These are phyloP conservation scores for Dalbergia cultrata DNA, from an alignment of 306 rosid genomes.

Conservation along the genomic window DNA sequence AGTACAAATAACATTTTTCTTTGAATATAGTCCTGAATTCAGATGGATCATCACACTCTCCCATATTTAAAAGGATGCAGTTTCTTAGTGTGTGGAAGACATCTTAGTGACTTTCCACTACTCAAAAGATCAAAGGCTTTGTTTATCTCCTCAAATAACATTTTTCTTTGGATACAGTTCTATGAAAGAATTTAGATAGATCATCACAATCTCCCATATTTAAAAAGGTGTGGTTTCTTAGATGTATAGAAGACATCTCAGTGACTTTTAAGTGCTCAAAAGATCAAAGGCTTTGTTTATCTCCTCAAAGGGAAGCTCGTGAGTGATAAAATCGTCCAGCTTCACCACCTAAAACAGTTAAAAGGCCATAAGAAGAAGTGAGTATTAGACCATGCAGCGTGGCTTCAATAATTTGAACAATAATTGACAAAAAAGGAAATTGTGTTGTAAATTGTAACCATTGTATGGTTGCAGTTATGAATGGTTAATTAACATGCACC, in stretches of 20 bases:
- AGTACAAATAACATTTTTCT: too few relatives aligned
- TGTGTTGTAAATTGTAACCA: too few relatives aligned
- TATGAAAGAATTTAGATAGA: background rate
- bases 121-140: too few relatives aligned
- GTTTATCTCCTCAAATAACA: too few relatives aligned
- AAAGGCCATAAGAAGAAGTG: slow-evolving; percentile 24
- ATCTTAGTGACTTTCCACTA: too few relatives aligned
- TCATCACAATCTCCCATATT: background rate
- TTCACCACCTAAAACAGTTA: background rate
- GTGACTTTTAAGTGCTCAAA: slow-evolving; percentile 29
- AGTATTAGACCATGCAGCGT: background rate
- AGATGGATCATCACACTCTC: too few relatives aligned
- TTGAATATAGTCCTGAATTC: too few relatives aligned
- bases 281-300: slow-evolving; percentile 72
- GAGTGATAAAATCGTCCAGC: background rate
- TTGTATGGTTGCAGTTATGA: too few relatives aligned
- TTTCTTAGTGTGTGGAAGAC: too few relatives aligned
- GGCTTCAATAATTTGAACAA: background rate
- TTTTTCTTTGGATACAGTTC: background rate
- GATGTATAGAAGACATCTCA: slow-evolving; percentile 50
- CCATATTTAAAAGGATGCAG: too few relatives aligned
- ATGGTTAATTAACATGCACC: too few relatives aligned
- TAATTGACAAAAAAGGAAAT: background rate
- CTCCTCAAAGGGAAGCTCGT: slow-evolving; percentile 48
- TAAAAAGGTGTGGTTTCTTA: background rate